Conservation (phyloP, 1,284 basidiomycete genomes). For the Anthracocystis panici-leucophaei region DNA sequence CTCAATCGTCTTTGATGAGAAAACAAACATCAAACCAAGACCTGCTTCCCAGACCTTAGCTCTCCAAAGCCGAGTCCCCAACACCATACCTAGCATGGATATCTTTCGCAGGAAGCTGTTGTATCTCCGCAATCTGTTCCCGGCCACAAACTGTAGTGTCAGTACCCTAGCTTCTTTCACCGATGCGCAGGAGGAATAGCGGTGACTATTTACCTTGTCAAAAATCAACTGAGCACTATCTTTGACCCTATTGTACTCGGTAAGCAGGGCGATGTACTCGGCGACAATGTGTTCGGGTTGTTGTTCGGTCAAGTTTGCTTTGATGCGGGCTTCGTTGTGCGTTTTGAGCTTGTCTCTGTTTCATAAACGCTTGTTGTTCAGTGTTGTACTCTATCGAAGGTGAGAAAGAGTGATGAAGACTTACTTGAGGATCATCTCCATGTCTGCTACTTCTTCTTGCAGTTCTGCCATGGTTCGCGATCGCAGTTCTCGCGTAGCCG, state of each 20-base stretch:
- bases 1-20: neutral
- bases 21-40: too few relatives aligned
- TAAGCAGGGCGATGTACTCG: conserved; percentile 37
- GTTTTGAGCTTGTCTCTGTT: conserved; percentile 17
- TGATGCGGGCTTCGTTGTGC: conserved; percentile 26
- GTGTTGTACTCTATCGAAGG: neutral
- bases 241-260: conserved; percentile 46
- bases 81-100: conserved; percentile 39
- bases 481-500: conserved; percentile 16
- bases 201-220: conserved; percentile 33
- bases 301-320: conserved; percentile 18
- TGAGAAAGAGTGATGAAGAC: neutral
- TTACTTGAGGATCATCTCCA: conserved; percentile 31
- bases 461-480: conserved; percentile 20
- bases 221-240: conserved; percentile 36
- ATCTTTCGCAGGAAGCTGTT: conserved; percentile 34
- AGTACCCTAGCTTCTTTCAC: neutral
- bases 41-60: neutral
- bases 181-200: neutral
- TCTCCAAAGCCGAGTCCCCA: conserved; percentile 3
- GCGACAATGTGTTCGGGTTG: conserved; percentile 30
- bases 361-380: neutral
- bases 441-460: conserved; percentile 25
- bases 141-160: neutral
- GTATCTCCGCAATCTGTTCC: conserved; percentile 39